A percentile compares a stretch with the other conserved stretches of the same genome.
Evolutionary conservation across 345 rosid genomes (phyloP).

Genomic region (Citrus hindsii): DNA sequence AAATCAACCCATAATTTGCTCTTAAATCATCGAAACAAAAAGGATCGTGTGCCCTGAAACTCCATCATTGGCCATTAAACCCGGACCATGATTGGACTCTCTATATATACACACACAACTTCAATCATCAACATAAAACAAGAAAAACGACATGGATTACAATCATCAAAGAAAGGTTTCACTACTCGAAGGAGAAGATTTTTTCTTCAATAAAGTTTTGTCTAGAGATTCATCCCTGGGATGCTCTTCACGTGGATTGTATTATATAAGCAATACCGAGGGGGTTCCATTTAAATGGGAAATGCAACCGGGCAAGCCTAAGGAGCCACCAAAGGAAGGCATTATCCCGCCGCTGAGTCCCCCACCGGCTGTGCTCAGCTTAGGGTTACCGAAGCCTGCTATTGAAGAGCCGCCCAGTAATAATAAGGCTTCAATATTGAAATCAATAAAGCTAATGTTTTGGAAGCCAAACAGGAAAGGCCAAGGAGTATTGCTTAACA

Average conservation of each 20-base stretch:
- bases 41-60: slow-evolving; percentile 20
- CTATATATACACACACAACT: slow-evolving; percentile 3
- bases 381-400: slow-evolving; percentile 48
- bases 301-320: slow-evolving; percentile 56
- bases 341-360: slow-evolving; percentile 46
- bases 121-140: not conserved
- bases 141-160: slow-evolving; percentile 24
- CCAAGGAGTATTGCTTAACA: not conserved
- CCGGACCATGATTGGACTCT: slow-evolving; percentile 2
- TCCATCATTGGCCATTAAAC: slow-evolving; percentile 23
- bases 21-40: slow-evolving; percentile 12
- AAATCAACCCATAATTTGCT: slow-evolving; percentile 6
- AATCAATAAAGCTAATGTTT: slow-evolving; percentile 31
- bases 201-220: slow-evolving; percentile 32
- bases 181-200: slow-evolving; percentile 33
- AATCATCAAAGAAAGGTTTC: slow-evolving; percentile 25
- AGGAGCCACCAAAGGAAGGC: slow-evolving; percentile 29
- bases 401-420: slow-evolving; percentile 16
- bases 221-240: slow-evolving; percentile 40
- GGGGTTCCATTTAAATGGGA: slow-evolving; percentile 72
- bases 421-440: slow-evolving; percentile 18
- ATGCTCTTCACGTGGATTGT: slow-evolving; percentile 31
- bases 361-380: slow-evolving; percentile 67
- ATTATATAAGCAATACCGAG: slow-evolving; percentile 23
- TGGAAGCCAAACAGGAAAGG: slow-evolving; percentile 37